These are phyloP conservation scores for Neurospora sp. DNA, from an alignment of 495 filamentous ascomycete species.

Conservation along the genomic window DNA sequence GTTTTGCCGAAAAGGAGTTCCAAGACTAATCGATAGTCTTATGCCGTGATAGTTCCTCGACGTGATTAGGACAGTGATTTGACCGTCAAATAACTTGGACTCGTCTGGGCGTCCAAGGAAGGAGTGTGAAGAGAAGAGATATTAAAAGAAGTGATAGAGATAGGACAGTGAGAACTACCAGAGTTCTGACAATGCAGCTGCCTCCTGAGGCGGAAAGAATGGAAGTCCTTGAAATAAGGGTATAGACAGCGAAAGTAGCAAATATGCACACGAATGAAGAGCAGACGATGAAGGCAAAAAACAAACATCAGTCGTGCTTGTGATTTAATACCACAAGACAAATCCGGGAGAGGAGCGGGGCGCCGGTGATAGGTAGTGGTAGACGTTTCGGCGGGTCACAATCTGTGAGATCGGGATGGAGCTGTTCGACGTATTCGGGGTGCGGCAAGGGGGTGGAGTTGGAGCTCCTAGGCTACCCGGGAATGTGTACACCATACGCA, in stretches of 20 bases:
- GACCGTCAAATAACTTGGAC: neutral
- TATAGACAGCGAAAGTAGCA: constrained; percentile 1
- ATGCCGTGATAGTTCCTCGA: neutral
- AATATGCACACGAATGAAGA: neutral
- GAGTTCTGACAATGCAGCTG: constrained; percentile 29
- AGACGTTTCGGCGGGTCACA: constrained; percentile 2
- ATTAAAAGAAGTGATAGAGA: constrained; percentile 13
- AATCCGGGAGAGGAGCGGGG: neutral
- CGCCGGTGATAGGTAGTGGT: neutral
- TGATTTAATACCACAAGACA: neutral
- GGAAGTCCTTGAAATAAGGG: constrained; percentile 11
- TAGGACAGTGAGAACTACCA: constrained; percentile 38
- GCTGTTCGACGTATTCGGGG: neutral
- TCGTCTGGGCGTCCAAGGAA: constrained; percentile 1
- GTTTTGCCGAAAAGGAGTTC: neutral
- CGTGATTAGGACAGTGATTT: neutral
- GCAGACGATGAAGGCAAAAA: neutral
- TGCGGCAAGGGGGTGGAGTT: constrained; percentile 1
- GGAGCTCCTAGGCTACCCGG: neutral
- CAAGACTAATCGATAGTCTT: neutral
- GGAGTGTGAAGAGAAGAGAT: constrained; percentile 2
- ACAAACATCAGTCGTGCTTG: neutral
- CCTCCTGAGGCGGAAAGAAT: constrained; percentile 1
- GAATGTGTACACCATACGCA: neutral
- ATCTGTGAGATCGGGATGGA: constrained; percentile 12